Conservation (phyloP, 2,329 filamentous ascomycete genomes). For the Fusarium nisikadoi region DNA sequence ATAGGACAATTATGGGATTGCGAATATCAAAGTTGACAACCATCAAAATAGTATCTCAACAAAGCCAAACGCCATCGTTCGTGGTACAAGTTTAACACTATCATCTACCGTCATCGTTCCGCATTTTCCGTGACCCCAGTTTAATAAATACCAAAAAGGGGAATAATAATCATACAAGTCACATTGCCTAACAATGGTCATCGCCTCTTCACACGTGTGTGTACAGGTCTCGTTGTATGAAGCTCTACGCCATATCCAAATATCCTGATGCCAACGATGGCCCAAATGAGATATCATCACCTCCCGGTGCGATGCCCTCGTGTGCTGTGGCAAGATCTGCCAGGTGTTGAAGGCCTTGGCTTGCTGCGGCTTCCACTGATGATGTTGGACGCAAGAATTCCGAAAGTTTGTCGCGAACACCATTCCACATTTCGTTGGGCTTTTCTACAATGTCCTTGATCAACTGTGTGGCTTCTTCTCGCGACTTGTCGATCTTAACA, state of each 20-base stretch:
- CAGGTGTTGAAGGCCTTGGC: conserved; percentile 68
- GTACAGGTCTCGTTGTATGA: neutral
- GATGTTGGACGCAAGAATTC: conserved; percentile 51
- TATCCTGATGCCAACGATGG: conserved; percentile 51
- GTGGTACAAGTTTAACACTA: neutral
- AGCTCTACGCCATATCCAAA: conserved; percentile 46
- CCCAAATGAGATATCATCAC: conserved; percentile 48
- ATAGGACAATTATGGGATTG: neutral
- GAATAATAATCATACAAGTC: conserved; percentile 31
- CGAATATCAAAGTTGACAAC: neutral
- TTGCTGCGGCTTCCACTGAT: conserved; percentile 55
- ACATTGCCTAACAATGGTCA: neutral
- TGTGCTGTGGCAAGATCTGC: conserved; percentile 66
- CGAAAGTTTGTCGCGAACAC: conserved; percentile 58
- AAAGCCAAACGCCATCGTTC: conserved; percentile 27
- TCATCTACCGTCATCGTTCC: conserved; percentile 13
- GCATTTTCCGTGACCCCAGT: conserved; percentile 7
- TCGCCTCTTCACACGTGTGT: neutral
- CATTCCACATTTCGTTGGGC: conserved; percentile 66
- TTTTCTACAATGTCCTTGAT: conserved; percentile 67
- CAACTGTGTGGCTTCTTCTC: conserved; percentile 66
- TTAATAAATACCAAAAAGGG: conserved; percentile 9
- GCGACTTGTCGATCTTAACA: conserved; percentile 63
- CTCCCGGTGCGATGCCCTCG: conserved; percentile 46
- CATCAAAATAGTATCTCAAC: conserved; percentile 8